These are phyloP conservation scores for Suillus ampliporus DNA, from an alignment of 768 basidiomycete genomes.

Conservation along the genomic window DNA sequence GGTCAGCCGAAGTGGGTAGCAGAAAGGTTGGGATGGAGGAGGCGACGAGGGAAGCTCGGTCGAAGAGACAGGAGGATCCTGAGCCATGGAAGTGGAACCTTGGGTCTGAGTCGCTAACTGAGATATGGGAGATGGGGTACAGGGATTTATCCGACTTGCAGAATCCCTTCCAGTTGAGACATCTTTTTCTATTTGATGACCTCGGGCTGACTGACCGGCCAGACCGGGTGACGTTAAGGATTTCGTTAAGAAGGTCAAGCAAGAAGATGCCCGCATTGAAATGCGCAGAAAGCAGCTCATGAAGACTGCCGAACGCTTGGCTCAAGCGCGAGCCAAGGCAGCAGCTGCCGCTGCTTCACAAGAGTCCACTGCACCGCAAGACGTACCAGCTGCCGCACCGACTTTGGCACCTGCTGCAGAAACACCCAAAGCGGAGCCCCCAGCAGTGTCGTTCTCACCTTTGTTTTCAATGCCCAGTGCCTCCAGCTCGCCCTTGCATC, in stretches of 20 bases:
- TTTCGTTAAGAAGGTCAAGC: constrained; percentile 73
- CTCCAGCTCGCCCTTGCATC: constrained; percentile 58
- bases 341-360: constrained; percentile 37
- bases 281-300: constrained; percentile 49
- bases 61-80: constrained; percentile 60
- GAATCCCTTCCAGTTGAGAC: constrained; percentile 67
- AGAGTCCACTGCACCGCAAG: constrained; percentile 29
- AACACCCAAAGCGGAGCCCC: constrained; percentile 27
- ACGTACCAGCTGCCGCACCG: constrained; percentile 17
- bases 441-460: constrained; percentile 7
- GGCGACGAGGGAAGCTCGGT: constrained; percentile 57
- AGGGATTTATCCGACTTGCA: constrained; percentile 65
- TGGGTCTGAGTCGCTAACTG: constrained; percentile 74
- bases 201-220: constrained; percentile 13
- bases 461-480: constrained; percentile 8
- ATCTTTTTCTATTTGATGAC: constrained; percentile 10
- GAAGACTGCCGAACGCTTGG: constrained; percentile 43
- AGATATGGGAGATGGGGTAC: constrained; percentile 87
- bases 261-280: constrained; percentile 67
- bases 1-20: constrained; percentile 55
- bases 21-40: constrained; percentile 63
- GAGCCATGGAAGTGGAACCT: constrained; percentile 67
- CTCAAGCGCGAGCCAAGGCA: constrained; percentile 50
- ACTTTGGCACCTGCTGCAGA: constrained; percentile 20
- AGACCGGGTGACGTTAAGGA: constrained; percentile 79